A percentile compares a stretch with the other conserved stretches of the same genome.
phyloP scores from a whole-genome alignment of 2,329 filamentous ascomycete species.

The Saccharata proteae region DNA sequence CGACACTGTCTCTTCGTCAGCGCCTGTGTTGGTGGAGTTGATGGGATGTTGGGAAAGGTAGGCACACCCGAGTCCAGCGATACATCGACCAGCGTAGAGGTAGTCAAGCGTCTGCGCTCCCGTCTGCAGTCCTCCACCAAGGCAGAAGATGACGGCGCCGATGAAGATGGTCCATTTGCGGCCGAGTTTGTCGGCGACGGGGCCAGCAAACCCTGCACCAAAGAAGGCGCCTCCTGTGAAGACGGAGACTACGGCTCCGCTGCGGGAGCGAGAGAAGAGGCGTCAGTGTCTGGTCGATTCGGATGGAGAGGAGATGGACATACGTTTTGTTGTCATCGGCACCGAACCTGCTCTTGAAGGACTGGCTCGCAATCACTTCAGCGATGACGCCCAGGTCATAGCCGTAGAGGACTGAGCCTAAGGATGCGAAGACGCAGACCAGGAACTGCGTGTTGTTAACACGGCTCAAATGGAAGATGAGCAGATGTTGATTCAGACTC shows the following conservation, averaged over 20 bases:
- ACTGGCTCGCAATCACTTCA: conserved; percentile 38
- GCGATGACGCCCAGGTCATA: conserved; percentile 51
- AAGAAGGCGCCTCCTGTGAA: conserved; percentile 69
- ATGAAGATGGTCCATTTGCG: conserved; percentile 60
- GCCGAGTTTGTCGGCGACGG: conserved; percentile 51
- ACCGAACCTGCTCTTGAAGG: conserved; percentile 30
- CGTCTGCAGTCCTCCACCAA: conserved; percentile 64
- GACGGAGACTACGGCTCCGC: conserved; percentile 61
- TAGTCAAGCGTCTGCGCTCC: conserved; percentile 48
- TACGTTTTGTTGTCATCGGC: conserved; percentile 26
- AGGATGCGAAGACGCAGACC: conserved; percentile 45
- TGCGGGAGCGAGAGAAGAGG: conserved; percentile 22
- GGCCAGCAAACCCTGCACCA: conserved; percentile 53
- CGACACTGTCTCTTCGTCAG: conserved; percentile 32
- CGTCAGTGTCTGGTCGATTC: not conserved
- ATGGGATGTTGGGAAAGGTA: too few relatives aligned
- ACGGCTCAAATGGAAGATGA: not conserved
- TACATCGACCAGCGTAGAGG: conserved; percentile 56
- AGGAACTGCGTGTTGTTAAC: conserved; percentile 36
- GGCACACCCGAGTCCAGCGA: conserved; percentile 53
- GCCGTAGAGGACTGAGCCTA: conserved; percentile 46
- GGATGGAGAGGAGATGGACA: conserved; percentile 6
- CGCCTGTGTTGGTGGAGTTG: conserved; percentile 9
- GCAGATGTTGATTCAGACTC: conserved; percentile 3
- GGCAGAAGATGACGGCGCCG: conserved; percentile 57